These are phyloP conservation scores for Aspergillus indologenus DNA, from an alignment of 495 filamentous ascomycete species.

Conservation along the genomic window DNA sequence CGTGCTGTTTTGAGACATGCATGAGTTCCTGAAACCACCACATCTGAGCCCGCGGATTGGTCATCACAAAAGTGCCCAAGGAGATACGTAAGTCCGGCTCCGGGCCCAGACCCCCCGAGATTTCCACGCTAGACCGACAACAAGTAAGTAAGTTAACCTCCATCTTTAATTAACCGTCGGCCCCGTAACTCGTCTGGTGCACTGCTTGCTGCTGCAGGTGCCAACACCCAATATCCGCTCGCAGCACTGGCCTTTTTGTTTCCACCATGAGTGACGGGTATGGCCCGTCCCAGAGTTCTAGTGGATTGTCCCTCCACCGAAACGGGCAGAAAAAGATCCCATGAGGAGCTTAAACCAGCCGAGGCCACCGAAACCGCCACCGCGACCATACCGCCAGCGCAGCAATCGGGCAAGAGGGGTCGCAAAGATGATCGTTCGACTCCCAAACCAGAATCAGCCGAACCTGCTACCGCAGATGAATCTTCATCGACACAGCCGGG, in stretches of 20 bases:
- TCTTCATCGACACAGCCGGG: constrained; percentile 4
- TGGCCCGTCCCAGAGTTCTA: background rate
- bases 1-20: too few relatives aligned
- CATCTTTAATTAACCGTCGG: too few relatives aligned
- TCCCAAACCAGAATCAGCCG: background rate
- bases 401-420: background rate
- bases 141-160: background rate
- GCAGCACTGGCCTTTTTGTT: background rate
- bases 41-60: background rate
- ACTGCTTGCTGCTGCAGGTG: background rate
- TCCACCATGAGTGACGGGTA: background rate
- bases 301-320: background rate
- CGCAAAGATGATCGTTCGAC: background rate
- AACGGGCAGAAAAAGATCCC: background rate
- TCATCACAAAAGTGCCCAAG: background rate
- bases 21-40: too few relatives aligned
- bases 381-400: background rate
- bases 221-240: background rate
- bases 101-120: background rate
- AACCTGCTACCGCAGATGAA: background rate
- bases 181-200: too few relatives aligned
- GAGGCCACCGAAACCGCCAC: background rate
- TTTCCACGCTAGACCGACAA: background rate
- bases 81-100: background rate
- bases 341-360: background rate